Evolutionary conservation across 768 basidiomycete genomes (phyloP).

Genomic region (Lepiota brunneoincarnata): DNA sequence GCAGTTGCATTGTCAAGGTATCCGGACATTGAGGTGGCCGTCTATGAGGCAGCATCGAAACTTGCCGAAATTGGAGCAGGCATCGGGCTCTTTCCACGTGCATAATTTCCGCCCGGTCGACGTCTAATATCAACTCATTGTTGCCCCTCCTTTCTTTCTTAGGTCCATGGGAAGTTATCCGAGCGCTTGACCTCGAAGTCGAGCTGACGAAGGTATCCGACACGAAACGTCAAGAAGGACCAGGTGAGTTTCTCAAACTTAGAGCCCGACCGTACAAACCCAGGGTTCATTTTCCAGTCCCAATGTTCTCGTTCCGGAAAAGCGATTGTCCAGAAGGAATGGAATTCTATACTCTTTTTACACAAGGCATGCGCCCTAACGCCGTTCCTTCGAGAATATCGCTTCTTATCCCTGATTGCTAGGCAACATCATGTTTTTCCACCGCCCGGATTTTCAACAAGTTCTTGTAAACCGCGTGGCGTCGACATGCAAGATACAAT

Average conservation of each 20-base stretch:
- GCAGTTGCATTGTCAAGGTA: constrained; percentile 41
- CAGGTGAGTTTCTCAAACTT: constrained; percentile 26
- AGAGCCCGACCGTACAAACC: not conserved
- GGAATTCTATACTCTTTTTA: constrained; percentile 15
- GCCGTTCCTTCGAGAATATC: not conserved
- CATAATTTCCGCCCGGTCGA: constrained; percentile 9
- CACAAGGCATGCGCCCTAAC: constrained; percentile 6
- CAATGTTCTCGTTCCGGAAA: constrained; percentile 33
- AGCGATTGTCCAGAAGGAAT: constrained; percentile 20
- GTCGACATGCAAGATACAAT: constrained; percentile 41
- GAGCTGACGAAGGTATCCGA: constrained; percentile 39
- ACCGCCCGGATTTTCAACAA: constrained; percentile 65
- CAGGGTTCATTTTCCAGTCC: constrained; percentile 31
- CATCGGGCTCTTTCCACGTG: constrained; percentile 50
- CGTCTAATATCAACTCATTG: not conserved
- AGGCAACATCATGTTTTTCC: constrained; percentile 52
- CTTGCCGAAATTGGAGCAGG: constrained; percentile 58
- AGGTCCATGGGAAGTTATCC: constrained; percentile 48
- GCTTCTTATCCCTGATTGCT: constrained; percentile 12
- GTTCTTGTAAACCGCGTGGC: constrained; percentile 50
- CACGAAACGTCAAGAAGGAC: constrained; percentile 32
- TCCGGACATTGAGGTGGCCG: constrained; percentile 51
- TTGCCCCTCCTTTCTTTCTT: not conserved
- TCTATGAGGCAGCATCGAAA: constrained; percentile 49
- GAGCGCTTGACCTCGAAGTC: constrained; percentile 41